Evolutionary conservation across 1,284 basidiomycete species (phyloP).

Genomic region (Salmacisia buchloeana): DNA sequence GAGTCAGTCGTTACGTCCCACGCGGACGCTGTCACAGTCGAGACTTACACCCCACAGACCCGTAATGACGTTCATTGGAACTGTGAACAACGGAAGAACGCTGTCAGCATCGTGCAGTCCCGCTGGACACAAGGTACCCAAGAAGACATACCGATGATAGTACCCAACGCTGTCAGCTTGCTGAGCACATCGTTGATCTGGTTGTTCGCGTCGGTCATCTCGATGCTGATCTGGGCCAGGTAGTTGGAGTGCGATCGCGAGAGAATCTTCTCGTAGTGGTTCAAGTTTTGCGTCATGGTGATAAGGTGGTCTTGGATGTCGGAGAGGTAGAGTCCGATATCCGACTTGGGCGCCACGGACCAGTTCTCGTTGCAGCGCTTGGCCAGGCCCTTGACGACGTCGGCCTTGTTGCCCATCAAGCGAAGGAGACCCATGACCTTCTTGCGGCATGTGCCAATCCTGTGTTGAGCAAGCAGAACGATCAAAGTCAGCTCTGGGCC

Average conservation of each 20-base stretch:
- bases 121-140: not conserved
- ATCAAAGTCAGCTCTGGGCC: not conserved
- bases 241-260: conserved; percentile 98
- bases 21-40: not conserved
- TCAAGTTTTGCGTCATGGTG: conserved; percentile 99
- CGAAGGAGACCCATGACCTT: conserved; percentile 95
- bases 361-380: conserved; percentile 98
- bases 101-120: not conserved
- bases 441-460: conserved; percentile 96
- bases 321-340: conserved; percentile 91
- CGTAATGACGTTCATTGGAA: conserved; percentile 57
- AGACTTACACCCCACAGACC: conserved; percentile 41
- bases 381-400: conserved; percentile 96
- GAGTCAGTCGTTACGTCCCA: not conserved
- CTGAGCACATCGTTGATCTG: conserved; percentile 97
- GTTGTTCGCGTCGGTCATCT: conserved; percentile 89
- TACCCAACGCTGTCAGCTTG: conserved; percentile 97
- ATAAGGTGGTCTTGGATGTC: conserved; percentile 90
- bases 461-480: conserved; percentile 30
- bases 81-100: conserved; percentile 38
- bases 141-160: conserved; percentile 62
- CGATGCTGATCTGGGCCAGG: conserved; percentile 47
- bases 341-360: conserved; percentile 93
- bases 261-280: conserved; percentile 98
- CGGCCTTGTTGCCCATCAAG: conserved; percentile 98